A percentile compares a stretch with the other conserved stretches of the same genome.
phyloP scores from a whole-genome alignment of 306 rosid genomes.

The Psophocarpus tetragonolobus region DNA sequence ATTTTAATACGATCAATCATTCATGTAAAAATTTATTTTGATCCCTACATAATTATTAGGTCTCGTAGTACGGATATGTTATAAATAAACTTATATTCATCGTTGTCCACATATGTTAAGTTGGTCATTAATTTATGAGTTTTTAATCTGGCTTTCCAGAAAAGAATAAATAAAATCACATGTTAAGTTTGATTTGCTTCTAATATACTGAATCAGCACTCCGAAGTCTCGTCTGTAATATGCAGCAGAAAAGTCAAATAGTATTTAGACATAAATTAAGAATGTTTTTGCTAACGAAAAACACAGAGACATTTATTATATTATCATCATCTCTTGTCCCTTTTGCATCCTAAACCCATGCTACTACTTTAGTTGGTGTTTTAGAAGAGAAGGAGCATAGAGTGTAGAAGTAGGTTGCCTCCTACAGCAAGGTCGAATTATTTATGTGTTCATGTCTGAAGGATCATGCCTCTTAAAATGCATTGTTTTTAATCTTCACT shows the following conservation, averaged over 20 bases:
- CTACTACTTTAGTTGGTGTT: slow-evolving; percentile 4
- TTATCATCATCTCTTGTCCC: slow-evolving; percentile 36
- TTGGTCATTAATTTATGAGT: too few species aligned
- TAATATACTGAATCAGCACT: background rate
- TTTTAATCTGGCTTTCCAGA: too few species aligned
- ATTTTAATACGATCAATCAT: background rate
- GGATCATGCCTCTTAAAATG: slow-evolving; percentile 62
- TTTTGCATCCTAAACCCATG: slow-evolving; percentile 24
- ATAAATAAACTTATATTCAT: background rate
- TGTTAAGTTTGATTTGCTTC: slow-evolving; percentile 29
- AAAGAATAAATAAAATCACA: background rate
- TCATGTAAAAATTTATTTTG: background rate
- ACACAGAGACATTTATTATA: slow-evolving; percentile 11
- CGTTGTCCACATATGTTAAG: too few species aligned
- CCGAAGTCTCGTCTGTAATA: background rate
- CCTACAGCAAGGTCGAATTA: slow-evolving; percentile 67
- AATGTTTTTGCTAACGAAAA: slow-evolving; percentile 10
- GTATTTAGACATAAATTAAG: background rate
- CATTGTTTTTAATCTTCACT: slow-evolving; percentile 22
- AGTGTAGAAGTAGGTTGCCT: slow-evolving; percentile 61
- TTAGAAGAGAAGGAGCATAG: slow-evolving; percentile 6
- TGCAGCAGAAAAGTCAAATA: slow-evolving; percentile 19
- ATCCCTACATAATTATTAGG: background rate
- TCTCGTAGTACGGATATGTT: slow-evolving; percentile 31
- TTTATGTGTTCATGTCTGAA: slow-evolving; percentile 63